These are phyloP conservation scores for Cyclocybe aegerita DNA, from an alignment of 768 basidiomycete genomes.

Conservation along the genomic window DNA sequence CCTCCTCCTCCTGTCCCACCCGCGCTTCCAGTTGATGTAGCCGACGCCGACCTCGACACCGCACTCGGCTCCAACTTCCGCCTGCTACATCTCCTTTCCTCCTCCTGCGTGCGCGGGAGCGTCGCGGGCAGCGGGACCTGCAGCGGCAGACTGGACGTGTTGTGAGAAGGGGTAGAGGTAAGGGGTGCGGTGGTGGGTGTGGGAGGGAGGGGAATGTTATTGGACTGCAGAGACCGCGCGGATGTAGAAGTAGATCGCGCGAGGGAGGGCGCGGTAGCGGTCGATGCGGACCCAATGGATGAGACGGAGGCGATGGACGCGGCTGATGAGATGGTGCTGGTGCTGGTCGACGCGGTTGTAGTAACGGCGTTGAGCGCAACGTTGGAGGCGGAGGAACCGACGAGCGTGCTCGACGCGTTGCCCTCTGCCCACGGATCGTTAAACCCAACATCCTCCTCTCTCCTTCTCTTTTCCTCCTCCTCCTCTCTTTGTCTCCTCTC, in stretches of 20 bases:
- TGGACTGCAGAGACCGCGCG: slow-evolving; percentile 2
- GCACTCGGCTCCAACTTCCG: slow-evolving; percentile 16
- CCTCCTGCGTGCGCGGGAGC: slow-evolving; percentile 10
- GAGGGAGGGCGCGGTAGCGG: not conserved
- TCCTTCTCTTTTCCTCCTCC: not conserved
- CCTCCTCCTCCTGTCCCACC: not conserved
- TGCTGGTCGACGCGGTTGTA: too few species aligned
- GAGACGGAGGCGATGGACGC: not conserved
- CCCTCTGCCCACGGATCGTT: too few species aligned
- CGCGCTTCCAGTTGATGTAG: not conserved
- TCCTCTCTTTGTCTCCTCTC: slow-evolving; percentile 3
- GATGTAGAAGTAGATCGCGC: not conserved
- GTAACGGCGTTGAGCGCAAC: too few species aligned
- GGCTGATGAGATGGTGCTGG: not conserved
- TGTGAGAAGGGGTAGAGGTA: too few species aligned
- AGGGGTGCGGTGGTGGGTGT: not conserved
- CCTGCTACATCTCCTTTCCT: slow-evolving; percentile 14
- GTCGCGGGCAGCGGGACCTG: not conserved
- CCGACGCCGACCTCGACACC: slow-evolving; percentile 3
- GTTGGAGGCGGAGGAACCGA: too few species aligned
- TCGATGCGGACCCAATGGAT: not conserved
- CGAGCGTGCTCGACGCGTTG: too few species aligned
- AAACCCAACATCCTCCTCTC: not conserved
- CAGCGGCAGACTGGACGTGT: too few species aligned
- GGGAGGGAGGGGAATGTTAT: not conserved